Evolutionary conservation across 2,329 filamentous ascomycete species (phyloP).

Genomic region (Rutstroemia sydowiana): DNA sequence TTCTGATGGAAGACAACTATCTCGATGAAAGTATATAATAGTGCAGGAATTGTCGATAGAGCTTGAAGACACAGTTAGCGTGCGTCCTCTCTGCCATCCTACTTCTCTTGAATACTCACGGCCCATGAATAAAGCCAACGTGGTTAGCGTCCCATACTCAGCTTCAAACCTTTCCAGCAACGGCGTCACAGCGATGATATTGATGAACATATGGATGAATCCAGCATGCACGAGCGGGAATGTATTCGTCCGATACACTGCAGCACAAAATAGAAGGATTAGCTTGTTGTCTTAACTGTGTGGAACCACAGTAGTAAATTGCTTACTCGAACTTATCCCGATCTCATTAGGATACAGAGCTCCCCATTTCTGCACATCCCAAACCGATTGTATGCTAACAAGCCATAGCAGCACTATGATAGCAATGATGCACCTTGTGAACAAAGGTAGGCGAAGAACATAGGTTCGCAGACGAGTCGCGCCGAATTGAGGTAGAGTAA

Average conservation of each 20-base stretch:
- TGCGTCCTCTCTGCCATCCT: background rate
- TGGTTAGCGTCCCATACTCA: constrained; percentile 84
- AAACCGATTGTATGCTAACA: constrained; percentile 59
- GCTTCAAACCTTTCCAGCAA: constrained; percentile 88
- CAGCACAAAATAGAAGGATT: background rate
- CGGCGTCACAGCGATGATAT: constrained; percentile 74
- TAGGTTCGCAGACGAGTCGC: constrained; percentile 71
- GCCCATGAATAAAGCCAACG: constrained; percentile 81
- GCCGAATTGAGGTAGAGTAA: constrained; percentile 47
- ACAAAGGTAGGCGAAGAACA: constrained; percentile 75
- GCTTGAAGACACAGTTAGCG: constrained; percentile 38
- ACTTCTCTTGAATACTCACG: constrained; percentile 53
- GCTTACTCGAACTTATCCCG: constrained; percentile 61
- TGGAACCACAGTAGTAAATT: background rate
- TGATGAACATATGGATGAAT: constrained; percentile 73
- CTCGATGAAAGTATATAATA: constrained; percentile 75
- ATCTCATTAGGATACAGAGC: constrained; percentile 72
- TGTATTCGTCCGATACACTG: constrained; percentile 89
- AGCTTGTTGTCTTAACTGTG: background rate
- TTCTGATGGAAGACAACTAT: constrained; percentile 63
- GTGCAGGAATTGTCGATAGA: constrained; percentile 72
- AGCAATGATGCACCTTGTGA: constrained; percentile 65
- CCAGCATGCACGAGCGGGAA: constrained; percentile 81
- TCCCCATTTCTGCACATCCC: constrained; percentile 70
- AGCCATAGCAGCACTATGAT: constrained; percentile 65